These are phyloP conservation scores for Kwoniella sp. DNA, from an alignment of 768 basidiomycete species.

Conservation along the genomic window DNA sequence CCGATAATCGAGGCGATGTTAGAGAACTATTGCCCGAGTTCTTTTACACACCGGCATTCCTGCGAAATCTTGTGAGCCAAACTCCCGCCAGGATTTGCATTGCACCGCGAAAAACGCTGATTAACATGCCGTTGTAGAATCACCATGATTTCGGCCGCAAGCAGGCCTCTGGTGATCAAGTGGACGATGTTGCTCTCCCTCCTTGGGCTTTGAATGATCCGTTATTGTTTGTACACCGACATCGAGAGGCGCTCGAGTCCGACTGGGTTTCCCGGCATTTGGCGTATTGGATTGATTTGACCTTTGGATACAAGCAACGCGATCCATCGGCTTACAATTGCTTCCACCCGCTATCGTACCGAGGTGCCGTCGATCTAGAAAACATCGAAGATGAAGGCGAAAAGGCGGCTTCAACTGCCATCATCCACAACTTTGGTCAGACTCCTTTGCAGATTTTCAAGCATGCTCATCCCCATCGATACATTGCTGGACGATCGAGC, in stretches of 20 bases:
- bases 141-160: slow-evolving; percentile 55
- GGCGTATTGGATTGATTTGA: slow-evolving; percentile 88
- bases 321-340: slow-evolving; percentile 76
- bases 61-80: slow-evolving; percentile 68
- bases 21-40: slow-evolving; percentile 82
- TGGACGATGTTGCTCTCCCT: slow-evolving; percentile 85
- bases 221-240: slow-evolving; percentile 74
- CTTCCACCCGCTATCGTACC: slow-evolving; percentile 91
- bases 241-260: slow-evolving; percentile 83
- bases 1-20: slow-evolving; percentile 86
- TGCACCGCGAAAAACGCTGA: too few relatives aligned
- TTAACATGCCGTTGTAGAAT: slow-evolving; percentile 35
- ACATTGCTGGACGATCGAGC: slow-evolving; percentile 67
- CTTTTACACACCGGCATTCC: slow-evolving; percentile 64
- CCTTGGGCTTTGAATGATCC: slow-evolving; percentile 87
- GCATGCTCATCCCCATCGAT: slow-evolving; percentile 72
- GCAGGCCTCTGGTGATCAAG: slow-evolving; percentile 58
- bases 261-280: slow-evolving; percentile 80
- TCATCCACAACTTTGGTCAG: slow-evolving; percentile 95
- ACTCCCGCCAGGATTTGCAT: too few relatives aligned
- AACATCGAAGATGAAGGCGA: slow-evolving; percentile 81
- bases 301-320: slow-evolving; percentile 67
- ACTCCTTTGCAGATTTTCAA: slow-evolving; percentile 85
- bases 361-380: slow-evolving; percentile 88
- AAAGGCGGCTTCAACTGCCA: slow-evolving; percentile 87